Conservation (phyloP, 768 basidiomycete genomes). For the Tricholoma saponaceum region DNA sequence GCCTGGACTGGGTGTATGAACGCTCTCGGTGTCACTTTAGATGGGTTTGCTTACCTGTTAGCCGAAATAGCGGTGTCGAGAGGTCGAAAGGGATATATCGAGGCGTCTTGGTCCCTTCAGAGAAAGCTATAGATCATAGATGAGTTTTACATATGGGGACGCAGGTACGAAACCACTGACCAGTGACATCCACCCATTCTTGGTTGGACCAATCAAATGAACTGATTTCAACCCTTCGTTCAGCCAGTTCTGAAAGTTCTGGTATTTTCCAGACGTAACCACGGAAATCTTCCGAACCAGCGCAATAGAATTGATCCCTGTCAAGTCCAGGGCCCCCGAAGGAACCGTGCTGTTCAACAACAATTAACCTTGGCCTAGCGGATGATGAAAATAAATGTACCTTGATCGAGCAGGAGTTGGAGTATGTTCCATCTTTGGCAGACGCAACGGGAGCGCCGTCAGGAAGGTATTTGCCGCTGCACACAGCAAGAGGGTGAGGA, state of each 20-base stretch:
- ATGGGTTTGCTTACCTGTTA: constrained; percentile 46
- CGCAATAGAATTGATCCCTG: constrained; percentile 56
- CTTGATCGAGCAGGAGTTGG: constrained; percentile 56
- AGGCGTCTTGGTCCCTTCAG: constrained; percentile 31
- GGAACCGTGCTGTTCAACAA: constrained; percentile 55
- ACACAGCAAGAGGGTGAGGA: constrained; percentile 60
- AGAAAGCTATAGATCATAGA: constrained; percentile 37
- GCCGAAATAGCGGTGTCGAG: constrained; percentile 56
- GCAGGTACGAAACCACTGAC: constrained; percentile 24
- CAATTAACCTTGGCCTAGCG: neutral
- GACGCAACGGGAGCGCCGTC: constrained; percentile 46
- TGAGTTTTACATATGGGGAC: neutral
- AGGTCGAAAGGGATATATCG: constrained; percentile 62
- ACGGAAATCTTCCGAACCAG: constrained; percentile 83
- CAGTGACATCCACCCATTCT: constrained; percentile 31
- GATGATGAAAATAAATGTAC: constrained; percentile 25
- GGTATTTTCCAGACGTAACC: constrained; percentile 82
- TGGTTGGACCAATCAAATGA: constrained; percentile 41
- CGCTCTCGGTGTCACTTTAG: neutral
- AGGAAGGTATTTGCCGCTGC: constrained; percentile 54
- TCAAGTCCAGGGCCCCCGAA: constrained; percentile 61
- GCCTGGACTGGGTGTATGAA: constrained; percentile 31
- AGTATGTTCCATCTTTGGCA: constrained; percentile 47
- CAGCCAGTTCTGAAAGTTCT: constrained; percentile 36
- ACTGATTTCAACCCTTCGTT: constrained; percentile 42